Base-by-base conservation (phyloP, 1,284 basidiomycete species). In the Psilocybe mexicana region DNA sequence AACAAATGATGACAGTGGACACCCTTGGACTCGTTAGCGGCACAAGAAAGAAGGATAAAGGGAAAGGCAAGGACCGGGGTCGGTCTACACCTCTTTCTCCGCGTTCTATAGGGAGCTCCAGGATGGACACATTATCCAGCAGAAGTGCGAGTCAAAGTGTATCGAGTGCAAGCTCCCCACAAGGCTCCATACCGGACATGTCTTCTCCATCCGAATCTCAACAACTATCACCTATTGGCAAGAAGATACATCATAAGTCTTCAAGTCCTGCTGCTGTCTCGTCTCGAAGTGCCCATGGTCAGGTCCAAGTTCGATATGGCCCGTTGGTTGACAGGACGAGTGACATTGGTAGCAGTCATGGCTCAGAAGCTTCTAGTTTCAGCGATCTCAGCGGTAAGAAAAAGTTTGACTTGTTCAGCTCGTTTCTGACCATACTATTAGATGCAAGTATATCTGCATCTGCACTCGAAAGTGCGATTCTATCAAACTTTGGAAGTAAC, bases 371-470 rank as follows among this genome's bases (percentile, higher is more conserved):
- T 0, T 92, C 90, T 2, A 93, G 91, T 70, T 91, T 92, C 65
- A 92, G 90, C 66, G 90, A 93, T 68, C 67, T 92, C 43, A 93
- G 91, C 66, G 90, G 90, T 90, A 65, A 66, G 82, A 72, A 25
- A 47, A 23, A 28, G 12, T 26, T 46, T 30, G 7, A 28, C 30
- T 38, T 10, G 30, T 25, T 10, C 14, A 7, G 14, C 12, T 23
- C 36, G 6, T 25, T 24, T 30, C 54, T 63, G 35, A 63, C 54
- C 43, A 30, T 42, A 59, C 14, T 28, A 36, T 24, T 59, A 89
- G 86, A 89, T 66, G 82, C 84, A 10, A 88, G 86, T 69, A 69
- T 93, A 50, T 90, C 88, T 24, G 80, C 83, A 3, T 90, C 88
- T 50, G 87, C 86, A 4, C 66, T 93, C 60, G 90, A 91, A 65